These are phyloP conservation scores for Aspergillus sp. DNA, from an alignment of 2,329 filamentous ascomycete species.

Conservation along the genomic window DNA sequence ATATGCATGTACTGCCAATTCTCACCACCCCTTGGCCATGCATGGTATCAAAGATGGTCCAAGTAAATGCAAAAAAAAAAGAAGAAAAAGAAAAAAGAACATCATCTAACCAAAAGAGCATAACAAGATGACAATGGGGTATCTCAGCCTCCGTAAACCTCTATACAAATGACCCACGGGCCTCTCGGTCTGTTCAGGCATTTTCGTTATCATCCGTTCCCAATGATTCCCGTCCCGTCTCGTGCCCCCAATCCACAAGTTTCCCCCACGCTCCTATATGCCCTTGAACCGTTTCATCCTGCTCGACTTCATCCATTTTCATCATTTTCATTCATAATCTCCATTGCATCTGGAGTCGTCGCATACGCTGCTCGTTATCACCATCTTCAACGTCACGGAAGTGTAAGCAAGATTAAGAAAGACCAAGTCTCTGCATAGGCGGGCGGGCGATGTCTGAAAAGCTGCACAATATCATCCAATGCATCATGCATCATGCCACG, in stretches of 20 bases:
- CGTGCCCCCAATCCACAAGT: neutral
- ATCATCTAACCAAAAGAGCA: conserved; percentile 16
- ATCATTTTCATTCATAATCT: conserved; percentile 19
- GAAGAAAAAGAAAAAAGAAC: neutral
- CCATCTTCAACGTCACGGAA: conserved; percentile 1
- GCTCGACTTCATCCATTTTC: conserved; percentile 8
- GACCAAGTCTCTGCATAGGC: neutral
- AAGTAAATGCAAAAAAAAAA: neutral
- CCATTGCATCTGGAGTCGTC: conserved; percentile 10
- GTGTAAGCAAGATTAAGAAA: neutral
- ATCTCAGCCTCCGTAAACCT: conserved; percentile 18
- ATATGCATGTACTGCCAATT: conserved; percentile 1
- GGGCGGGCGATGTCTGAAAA: neutral
- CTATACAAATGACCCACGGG: conserved; percentile 11
- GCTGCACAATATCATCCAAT: neutral
- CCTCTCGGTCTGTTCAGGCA: neutral
- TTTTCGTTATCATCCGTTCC: neutral
- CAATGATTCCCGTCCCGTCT: neutral
- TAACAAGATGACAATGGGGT: conserved; percentile 16
- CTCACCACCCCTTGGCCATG: neutral
- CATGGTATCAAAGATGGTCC: neutral
- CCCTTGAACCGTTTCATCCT: conserved; percentile 4
- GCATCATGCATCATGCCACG: neutral
- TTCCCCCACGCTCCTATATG: neutral
- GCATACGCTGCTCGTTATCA: conserved; percentile 15